These are phyloP conservation scores for Trichoderma asperelloides DNA, from an alignment of 495 filamentous ascomycete genomes.

Conservation along the genomic window DNA sequence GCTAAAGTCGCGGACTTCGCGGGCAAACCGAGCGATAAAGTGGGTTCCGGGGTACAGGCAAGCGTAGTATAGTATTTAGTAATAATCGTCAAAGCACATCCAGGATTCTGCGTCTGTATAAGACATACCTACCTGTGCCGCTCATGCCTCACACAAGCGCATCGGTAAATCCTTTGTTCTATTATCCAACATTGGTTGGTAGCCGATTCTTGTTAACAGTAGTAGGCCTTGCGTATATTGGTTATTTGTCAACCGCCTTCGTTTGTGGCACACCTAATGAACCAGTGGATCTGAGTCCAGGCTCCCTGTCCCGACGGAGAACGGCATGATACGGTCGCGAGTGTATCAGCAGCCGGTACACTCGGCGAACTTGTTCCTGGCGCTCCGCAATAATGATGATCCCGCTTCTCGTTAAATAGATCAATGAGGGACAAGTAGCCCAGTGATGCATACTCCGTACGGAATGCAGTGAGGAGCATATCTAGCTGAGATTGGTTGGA, in stretches of 20 bases:
- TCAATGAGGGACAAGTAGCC: background rate
- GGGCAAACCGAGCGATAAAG: background rate
- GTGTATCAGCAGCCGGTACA: background rate
- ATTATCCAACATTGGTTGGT: no score
- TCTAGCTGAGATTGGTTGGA: background rate
- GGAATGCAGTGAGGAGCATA: background rate
- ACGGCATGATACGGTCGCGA: background rate
- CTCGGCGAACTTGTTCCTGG: background rate
- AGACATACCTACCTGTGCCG: background rate
- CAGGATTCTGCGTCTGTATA: background rate
- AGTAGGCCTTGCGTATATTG: no score
- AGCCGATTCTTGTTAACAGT: no score
- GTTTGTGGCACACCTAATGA: background rate
- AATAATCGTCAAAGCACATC: background rate
- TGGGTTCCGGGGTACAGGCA: slow-evolving; percentile 4
- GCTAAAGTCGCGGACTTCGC: slow-evolving; percentile 3
- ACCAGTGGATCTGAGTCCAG: background rate
- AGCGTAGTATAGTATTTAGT: background rate
- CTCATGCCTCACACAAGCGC: background rate
- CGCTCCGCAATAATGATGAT: background rate
- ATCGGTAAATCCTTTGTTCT: background rate
- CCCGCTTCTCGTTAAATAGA: background rate
- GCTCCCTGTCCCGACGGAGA: background rate
- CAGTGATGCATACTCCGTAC: background rate
- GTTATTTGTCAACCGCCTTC: background rate